Evolutionary conservation across 331 rosid genomes (phyloP), one percentile per base, ranked within the genome.

Genomic region (Quercus tomentella): DNA sequence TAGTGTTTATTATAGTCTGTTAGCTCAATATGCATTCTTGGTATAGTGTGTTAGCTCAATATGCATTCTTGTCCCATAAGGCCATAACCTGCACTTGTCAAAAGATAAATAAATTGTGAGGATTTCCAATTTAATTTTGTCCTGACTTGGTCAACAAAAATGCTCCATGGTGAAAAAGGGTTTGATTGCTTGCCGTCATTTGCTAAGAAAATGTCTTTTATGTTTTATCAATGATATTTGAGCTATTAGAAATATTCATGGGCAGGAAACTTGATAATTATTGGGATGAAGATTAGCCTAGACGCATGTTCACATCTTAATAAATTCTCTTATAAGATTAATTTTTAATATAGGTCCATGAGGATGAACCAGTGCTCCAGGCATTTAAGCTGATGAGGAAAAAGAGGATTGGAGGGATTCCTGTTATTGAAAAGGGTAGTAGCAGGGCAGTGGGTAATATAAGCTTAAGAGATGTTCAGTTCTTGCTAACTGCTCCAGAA

Each of bases 321-420:
- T 57, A 9, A 65, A 63, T 15, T 22, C 17, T 66, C 26, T 17
- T n/a, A 77, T 82, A 77, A 45, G 58, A 25, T 75, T 69, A 68
- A 56, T 37, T 76, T 79, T 52, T 85, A 31, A 82, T 69, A 56
- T 76, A 93, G 99, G 93, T 93, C 75, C 88, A 86, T 65, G 99
- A 93, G 89, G 91, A 93, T 74, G 98, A 93, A 76, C 97, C 97
- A 0, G 99, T 96, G 80, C 92, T 96, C 22, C 94, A 93, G 86
- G 99, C 99, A 16, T 96, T 96, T 83, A 96, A 92, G 88, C 57
- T 88, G 82, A 96, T 96, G 98, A 88, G 96, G 91, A 93, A 90
- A 86, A 88, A 86, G 87, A 91, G 89, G 89, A 75, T 93, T 57
- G 98, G 98, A 83, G 99, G 94, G 68, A 62, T 96, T 49, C 99